Conservation (phyloP, 345 rosid genomes). For the Eucalyptus melliodora region DNA sequence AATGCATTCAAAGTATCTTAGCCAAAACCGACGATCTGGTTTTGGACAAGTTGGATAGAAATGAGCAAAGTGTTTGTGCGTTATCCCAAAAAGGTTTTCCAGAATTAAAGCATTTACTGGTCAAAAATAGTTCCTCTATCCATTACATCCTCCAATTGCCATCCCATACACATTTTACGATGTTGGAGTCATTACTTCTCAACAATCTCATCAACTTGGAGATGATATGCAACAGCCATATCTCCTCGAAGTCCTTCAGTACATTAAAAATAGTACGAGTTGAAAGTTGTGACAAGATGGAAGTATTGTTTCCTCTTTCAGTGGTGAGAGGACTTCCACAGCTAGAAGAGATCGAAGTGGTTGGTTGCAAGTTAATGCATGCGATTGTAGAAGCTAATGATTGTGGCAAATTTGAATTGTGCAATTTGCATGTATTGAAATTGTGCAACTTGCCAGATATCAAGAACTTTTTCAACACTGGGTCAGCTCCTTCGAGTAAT, state of each 20-base stretch:
- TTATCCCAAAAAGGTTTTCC: background rate
- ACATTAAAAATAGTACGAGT: background rate
- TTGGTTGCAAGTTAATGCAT: background rate
- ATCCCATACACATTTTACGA: accelerated
- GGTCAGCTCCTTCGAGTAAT: background rate
- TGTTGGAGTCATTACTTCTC: background rate
- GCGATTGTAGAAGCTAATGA: background rate
- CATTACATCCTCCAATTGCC: background rate
- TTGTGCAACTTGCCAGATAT: background rate
- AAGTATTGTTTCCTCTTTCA: background rate
- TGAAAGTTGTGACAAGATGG: accelerated
- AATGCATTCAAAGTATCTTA: background rate
- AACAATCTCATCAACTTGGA: accelerated
- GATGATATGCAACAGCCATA: too few species aligned
- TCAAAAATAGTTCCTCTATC: accelerated
- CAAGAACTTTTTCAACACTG: background rate
- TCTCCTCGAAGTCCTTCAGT: background rate
- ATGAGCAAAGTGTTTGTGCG: background rate
- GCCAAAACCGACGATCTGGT: accelerated
- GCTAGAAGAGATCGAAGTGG: background rate
- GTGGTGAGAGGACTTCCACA: background rate
- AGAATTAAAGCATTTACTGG: accelerated
- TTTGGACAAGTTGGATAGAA: accelerated
- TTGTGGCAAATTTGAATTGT: background rate
- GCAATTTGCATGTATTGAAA: background rate